A percentile compares a stretch with the other conserved stretches of the same genome.
These are phyloP conservation scores for Dactylellina drechsleri DNA, from an alignment of 2,329 filamentous ascomycete species.

Conservation along the genomic window DNA sequence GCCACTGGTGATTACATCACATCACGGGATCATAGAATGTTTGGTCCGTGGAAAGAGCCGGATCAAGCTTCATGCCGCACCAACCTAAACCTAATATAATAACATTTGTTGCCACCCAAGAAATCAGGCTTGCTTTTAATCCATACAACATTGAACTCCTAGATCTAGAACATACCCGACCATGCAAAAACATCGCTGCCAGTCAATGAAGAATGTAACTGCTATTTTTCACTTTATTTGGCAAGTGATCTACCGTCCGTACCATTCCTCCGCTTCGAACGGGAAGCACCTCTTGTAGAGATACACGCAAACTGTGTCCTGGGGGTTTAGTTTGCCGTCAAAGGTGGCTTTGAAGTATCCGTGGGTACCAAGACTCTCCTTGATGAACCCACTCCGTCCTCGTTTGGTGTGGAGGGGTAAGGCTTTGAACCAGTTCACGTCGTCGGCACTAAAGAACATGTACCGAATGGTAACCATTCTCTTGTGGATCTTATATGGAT, in stretches of 20 bases:
- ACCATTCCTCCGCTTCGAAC: conserved; percentile 69
- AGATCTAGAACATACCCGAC: conserved; percentile 40
- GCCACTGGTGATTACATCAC: conserved; percentile 48
- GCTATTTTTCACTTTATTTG: background rate
- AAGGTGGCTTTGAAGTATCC: conserved; percentile 99
- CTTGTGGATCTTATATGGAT: conserved; percentile 99
- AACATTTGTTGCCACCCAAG: conserved; percentile 41
- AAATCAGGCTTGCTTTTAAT: conserved; percentile 49
- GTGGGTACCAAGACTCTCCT: conserved; percentile 93
- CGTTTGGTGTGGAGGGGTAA: conserved; percentile 92
- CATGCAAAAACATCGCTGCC: conserved; percentile 23
- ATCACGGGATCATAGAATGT: conserved; percentile 43
- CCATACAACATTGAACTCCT: conserved; percentile 30
- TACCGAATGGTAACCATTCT: conserved; percentile 95
- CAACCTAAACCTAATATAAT: conserved; percentile 13
- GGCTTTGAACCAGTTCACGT: conserved; percentile 97
- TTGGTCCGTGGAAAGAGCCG: conserved; percentile 36
- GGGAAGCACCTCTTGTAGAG: conserved; percentile 88
- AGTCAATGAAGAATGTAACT: conserved; percentile 1
- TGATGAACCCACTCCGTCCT: conserved; percentile 88
- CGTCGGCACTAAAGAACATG: conserved; percentile 95
- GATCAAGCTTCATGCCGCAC: conserved; percentile 44
- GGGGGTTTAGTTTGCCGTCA: conserved; percentile 92
- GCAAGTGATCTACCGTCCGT: conserved; percentile 58
- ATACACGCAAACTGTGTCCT: conserved; percentile 75